These are phyloP conservation scores for Coelastrella sp. DNA, from an alignment of 139 green algal genomes.

Conservation along the genomic window DNA sequence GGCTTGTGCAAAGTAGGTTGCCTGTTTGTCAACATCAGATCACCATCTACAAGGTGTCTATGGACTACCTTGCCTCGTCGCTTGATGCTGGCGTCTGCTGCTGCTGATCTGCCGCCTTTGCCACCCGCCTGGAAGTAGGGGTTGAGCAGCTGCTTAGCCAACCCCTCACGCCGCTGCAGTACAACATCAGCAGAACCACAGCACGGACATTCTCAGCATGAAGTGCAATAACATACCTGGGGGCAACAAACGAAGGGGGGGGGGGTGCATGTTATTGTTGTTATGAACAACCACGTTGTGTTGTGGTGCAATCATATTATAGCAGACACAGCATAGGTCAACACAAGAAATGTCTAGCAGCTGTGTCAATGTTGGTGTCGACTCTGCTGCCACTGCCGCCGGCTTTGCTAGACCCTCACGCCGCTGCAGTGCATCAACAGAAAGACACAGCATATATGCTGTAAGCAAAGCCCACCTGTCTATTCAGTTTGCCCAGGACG, in stretches of 20 bases:
- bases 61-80: conserved; percentile 71
- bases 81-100: conserved; percentile 30
- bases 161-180: conserved; percentile 70
- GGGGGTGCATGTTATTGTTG: no score
- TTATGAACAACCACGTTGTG: no score
- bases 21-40: conserved; percentile 98
- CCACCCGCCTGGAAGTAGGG: neutral
- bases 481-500: conserved; percentile 55
- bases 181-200: neutral
- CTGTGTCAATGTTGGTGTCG: no score
- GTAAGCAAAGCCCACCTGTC: no score
- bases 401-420: conserved; percentile 84
- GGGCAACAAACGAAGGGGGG: neutral
- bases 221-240: neutral
- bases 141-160: conserved; percentile 88
- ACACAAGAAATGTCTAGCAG: no score
- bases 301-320: conserved; percentile 58
- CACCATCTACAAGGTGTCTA: conserved; percentile 92
- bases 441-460: neutral
- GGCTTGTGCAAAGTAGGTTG: conserved; percentile 99
- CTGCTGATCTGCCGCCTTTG: neutral
- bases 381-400: neutral
- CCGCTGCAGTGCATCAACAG: conserved; percentile 48
- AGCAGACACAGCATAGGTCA: no score
- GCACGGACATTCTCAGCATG: neutral